Evolutionary conservation across 2,329 filamentous ascomycete genomes (phyloP), one percentile per base, ranked within the genome.

Genomic region (Periconia sp.): DNA sequence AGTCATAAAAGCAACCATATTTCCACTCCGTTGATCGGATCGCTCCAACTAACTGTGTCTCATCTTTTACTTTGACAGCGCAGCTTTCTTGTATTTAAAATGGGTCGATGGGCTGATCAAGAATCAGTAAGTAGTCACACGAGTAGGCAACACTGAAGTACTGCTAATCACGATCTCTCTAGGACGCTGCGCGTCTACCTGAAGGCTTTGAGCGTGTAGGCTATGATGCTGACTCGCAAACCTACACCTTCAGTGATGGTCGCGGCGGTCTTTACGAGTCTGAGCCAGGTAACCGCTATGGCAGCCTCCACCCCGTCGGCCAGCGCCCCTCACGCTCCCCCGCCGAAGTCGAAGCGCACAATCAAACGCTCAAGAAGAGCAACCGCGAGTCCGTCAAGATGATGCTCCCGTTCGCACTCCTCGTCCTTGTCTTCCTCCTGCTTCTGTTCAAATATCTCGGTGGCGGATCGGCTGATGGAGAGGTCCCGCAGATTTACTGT

Each of bases 361-460:
- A 65, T 38, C 40, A 36, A 17, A 30, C 39, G 13, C 46, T 66
- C 13, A 45, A 57, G 34, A 43, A 41, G 12, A 39, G 50, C 48
- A 52, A 68, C 34, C 37, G 61, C 26, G 65, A 68, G 22, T 77
- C 80, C 5, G 78, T 80, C 74, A 73, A 80, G 21, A 72, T 74
- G n/a, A 68, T 84, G 50, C 70, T 84, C 56, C 82, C 82, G 57
- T 84, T 83, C 64, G 79, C 78, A 40, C 63, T 83, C 47, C 61
- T 84, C 24, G 71, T 81, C 39, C 69, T 79, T 4, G 54, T 82
- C 12, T 78, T 75, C 46, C 62, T 84, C 34, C 56, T 83, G 23
- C 59, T 74, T 13, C 54, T 83, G 30, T 61, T 69, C 33, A 49
- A 51, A 30, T 52, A 60, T 13, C 23, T 65, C 8, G 43, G 48